Evolutionary conservation across 2,329 filamentous ascomycete species (phyloP).

Genomic region (Paraphoma chrysanthemicola): DNA sequence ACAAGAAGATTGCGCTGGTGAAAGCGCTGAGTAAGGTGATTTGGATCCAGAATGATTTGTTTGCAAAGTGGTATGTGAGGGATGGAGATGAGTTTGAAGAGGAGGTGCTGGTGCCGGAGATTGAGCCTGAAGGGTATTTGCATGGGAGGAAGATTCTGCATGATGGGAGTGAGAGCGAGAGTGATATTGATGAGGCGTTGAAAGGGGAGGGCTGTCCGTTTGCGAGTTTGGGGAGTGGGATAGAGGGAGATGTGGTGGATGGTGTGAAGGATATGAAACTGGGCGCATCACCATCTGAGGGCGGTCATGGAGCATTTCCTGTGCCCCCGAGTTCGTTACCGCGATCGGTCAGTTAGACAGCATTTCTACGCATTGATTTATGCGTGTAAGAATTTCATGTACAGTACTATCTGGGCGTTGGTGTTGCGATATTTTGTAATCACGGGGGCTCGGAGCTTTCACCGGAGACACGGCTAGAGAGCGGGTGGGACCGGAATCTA

Average conservation of each 20-base stretch:
- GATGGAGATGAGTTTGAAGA: constrained; percentile 69
- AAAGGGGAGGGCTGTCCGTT: constrained; percentile 38
- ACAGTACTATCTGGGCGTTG: neutral
- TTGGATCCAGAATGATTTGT: constrained; percentile 88
- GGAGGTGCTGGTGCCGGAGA: constrained; percentile 48
- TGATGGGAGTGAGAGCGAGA: constrained; percentile 37
- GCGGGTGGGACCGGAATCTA: constrained; percentile 6
- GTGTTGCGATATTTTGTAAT: neutral
- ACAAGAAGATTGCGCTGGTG: constrained; percentile 74
- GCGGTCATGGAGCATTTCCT: neutral
- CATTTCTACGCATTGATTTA: neutral
- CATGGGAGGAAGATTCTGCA: constrained; percentile 44
- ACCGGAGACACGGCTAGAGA: constrained; percentile 2
- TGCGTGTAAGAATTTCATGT: neutral
- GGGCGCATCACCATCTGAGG: neutral
- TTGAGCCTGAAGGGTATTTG: constrained; percentile 47
- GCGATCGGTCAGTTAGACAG: constrained; percentile 13
- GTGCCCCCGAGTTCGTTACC: constrained; percentile 15
- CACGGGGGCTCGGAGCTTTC: constrained; percentile 8
- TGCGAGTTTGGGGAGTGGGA: constrained; percentile 30
- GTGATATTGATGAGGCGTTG: constrained; percentile 35
- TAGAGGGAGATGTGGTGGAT: constrained; percentile 4
- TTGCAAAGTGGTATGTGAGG: constrained; percentile 80
- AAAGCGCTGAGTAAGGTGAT: constrained; percentile 81
- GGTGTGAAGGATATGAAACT: constrained; percentile 15